Percentiles rank a stretch among this genome's conserved stretches.
These are phyloP conservation scores for Nyctanthes arbortristis DNA, from an alignment of 257 asterid genomes.

Conservation along the genomic window DNA sequence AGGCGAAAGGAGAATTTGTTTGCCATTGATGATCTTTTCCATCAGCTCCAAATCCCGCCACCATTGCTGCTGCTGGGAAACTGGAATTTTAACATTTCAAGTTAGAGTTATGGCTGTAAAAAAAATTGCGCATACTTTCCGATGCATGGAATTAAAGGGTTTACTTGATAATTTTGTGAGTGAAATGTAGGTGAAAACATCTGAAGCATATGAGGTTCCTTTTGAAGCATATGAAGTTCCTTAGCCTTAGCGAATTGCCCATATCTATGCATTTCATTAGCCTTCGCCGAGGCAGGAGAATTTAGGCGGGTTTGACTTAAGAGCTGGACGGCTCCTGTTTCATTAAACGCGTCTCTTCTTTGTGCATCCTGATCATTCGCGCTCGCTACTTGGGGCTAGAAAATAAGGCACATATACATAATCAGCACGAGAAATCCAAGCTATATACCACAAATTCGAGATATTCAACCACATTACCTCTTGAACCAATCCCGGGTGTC, in stretches of 20 bases:
- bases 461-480: conserved; percentile 35
- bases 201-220: conserved; percentile 42
- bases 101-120: not conserved
- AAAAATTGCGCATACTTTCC: not conserved
- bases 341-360: conserved; percentile 44
- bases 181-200: conserved; percentile 33
- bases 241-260: conserved; percentile 39
- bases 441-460: not conserved
- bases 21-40: conserved; percentile 51
- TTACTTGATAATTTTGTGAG: conserved; percentile 47
- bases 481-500: conserved; percentile 44
- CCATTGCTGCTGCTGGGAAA: conserved; percentile 53
- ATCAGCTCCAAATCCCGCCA: conserved; percentile 31
- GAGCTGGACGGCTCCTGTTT: conserved; percentile 64
- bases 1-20: conserved; percentile 26
- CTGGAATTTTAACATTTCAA: conserved; percentile 29
- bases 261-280: conserved; percentile 36
- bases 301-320: conserved; percentile 62
- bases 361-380: conserved; percentile 18
- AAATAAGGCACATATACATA: not conserved
- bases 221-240: conserved; percentile 44
- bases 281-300: conserved; percentile 45
- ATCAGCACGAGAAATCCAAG: not conserved
- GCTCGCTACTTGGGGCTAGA: conserved; percentile 24
- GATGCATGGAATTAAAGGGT: not conserved